Conservation (phyloP, 306 rosid genomes). For the Potentilla sterilis region DNA sequence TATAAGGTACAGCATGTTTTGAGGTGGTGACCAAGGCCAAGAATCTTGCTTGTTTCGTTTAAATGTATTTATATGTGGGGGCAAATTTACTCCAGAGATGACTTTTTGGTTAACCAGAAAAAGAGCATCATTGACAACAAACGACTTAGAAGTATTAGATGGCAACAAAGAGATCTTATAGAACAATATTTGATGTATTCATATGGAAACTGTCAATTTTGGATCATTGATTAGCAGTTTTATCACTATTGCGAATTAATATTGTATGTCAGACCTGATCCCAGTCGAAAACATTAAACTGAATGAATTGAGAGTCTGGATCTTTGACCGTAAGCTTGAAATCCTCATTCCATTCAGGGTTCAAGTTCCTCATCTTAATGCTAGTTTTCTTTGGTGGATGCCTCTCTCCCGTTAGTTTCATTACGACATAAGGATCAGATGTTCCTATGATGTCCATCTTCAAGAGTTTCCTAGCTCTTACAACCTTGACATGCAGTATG, state of each 20-base stretch:
- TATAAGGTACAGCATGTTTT: not conserved
- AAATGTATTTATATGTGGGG: not conserved
- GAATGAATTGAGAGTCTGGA: conserved; percentile 27
- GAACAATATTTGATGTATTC: not conserved
- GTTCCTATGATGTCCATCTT: conserved; percentile 31
- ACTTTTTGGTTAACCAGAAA: not conserved
- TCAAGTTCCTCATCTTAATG: conserved; percentile 31
- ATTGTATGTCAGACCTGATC: conserved; percentile 26
- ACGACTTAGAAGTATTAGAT: not conserved
- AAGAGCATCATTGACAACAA: not conserved
- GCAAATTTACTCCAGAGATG: not conserved
- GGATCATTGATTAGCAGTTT: not conserved
- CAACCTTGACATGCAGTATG: conserved; percentile 30
- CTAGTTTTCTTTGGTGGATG: conserved; percentile 33
- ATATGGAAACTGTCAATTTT: too few species aligned
- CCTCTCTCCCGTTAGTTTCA: conserved; percentile 23
- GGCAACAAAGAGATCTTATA: not conserved
- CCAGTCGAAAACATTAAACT: conserved; percentile 34
- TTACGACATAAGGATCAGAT: conserved; percentile 33
- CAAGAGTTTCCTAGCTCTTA: conserved; percentile 28
- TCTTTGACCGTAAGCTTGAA: conserved; percentile 30
- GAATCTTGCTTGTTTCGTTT: not conserved
- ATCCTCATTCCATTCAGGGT: conserved; percentile 38
- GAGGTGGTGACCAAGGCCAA: not conserved
- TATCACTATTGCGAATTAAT: not conserved